Base-by-base conservation (phyloP, 2,329 filamentous ascomycete genomes). In the Aspergillus niger region DNA sequence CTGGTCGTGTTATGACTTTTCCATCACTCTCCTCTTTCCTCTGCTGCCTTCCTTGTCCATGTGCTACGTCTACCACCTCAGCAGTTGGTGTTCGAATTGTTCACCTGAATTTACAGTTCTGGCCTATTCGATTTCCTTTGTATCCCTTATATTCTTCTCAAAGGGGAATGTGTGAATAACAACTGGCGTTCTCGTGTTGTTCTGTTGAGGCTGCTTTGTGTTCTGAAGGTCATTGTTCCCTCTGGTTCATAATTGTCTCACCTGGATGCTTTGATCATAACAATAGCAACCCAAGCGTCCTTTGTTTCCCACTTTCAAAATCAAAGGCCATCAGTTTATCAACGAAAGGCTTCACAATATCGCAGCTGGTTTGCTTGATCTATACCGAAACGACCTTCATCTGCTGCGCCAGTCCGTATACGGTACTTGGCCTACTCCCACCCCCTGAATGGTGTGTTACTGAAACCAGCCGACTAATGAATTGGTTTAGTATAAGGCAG, bases 401-500 rank as follows among this genome's bases (percentile, higher is more conserved):
- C 24, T 17, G 30, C n/a, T 30, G 15, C 26, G 20, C 26, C 26
- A 50, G 26, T 32, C n/a, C n/a, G 26, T 50, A 8, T 30, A 50
- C 47, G 26, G 26, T 50, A 50, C 26, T 32, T 50, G n/a, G 47
- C 26, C 15, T 10, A 50, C 11, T 32, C 4, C 47, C 20, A 32
- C 26, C n/a, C 10, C 26, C 41, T 22, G 41, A 44, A 24, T 11
- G 22, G 3, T 36, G 41, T n/a, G 13, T 17, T 32, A 20, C 17
- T 32, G 10, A 30, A 26, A 32, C 26, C 24, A 7, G 30, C 28
- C 28, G 32, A 30, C 47, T 20, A 17, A 50, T 50, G 6, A 22
- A 10, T 13, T 24, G n/a, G 41, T 57, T 10, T 49, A 63, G 60
- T 65, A 61, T 64, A 63, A 58, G 62, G 63, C 38, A 59, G 62